Evolutionary conservation across 768 basidiomycete genomes (phyloP), one percentile per base, ranked within the genome.

Genomic region (Kwoniella sp.): DNA sequence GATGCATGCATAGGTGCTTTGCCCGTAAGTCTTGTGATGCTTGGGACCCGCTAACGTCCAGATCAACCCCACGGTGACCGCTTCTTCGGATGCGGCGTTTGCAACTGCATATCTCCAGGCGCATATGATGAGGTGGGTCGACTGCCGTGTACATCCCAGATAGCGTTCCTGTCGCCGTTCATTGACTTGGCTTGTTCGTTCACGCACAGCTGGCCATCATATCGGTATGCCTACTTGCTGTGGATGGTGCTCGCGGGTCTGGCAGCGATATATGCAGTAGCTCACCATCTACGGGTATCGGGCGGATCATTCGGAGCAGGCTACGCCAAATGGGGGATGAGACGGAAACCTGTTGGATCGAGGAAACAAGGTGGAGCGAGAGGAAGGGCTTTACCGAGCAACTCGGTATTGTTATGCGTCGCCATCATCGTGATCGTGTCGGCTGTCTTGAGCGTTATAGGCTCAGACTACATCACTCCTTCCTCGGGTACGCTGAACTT

Each of bases 391-490:
- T 57, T 88, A 2, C 88, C 89, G 1, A 86, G 88, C 55, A 87
- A 90, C 71, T 85, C 86, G 0, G 86, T 89, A 69, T 80, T 90
- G 20, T 81, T 89, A 57, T 82, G 82, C 1, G 73, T 89, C 47
- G 58, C 77, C 53, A 68, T 85, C 26, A 75, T 91, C 31, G 73
- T 83, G 28, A 70, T 83, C 50, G 77, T 82, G 20, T 81, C 84
- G 4, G 67, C 86, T 17, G 75, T 83, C 2, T 80, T 88, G 41
- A 82, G 83, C 2, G 85, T 88, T 67, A 78, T 86, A 17, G 89
- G 89, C 17, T 85, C 86, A 4, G 90, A 91, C 78, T 90, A 90
- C 75, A 83, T 91, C 65, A 82, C 83, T 0, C 87, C 88, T 0
- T 69, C 72, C 22, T 77, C 83, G 0, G 81, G 78, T n/a, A 70